Percentiles rank a stretch among this genome's conserved stretches.
phyloP scores from a whole-genome alignment of 495 filamentous ascomycete genomes.

The Lasiosphaeriaceae sp. region DNA sequence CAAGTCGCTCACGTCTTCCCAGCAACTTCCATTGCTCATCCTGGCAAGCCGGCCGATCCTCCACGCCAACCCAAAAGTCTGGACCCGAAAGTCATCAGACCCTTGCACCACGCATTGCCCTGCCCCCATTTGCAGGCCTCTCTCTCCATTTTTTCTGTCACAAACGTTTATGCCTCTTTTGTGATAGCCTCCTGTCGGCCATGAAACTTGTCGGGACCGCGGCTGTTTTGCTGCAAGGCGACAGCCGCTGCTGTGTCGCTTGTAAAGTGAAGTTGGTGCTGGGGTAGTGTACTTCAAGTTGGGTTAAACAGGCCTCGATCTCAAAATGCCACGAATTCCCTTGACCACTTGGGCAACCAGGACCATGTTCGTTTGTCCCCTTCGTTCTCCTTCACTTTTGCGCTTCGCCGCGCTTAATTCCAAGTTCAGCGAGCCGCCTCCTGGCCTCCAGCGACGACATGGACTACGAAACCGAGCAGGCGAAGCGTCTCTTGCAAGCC shows the following conservation, averaged over 20 bases:
- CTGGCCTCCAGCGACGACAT: constrained; percentile 3
- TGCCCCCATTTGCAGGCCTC: too few species aligned
- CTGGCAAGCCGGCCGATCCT: not conserved
- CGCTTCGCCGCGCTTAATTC: constrained; percentile 1
- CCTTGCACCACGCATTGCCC: too few species aligned
- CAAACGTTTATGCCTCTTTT: too few species aligned
- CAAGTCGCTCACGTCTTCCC: constrained; percentile 1
- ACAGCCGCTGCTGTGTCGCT: too few species aligned
- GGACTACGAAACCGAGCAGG: constrained; percentile 22
- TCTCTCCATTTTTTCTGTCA: too few species aligned
- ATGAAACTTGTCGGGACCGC: too few species aligned
- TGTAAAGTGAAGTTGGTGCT: too few species aligned
- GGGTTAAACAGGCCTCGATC: too few species aligned
- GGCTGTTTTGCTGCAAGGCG: too few species aligned
- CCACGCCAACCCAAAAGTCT: not conserved
- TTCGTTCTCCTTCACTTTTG: not conserved
- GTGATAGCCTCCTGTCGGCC: too few species aligned
- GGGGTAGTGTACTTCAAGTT: too few species aligned
- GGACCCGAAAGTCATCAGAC: not conserved
- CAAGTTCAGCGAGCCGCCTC: not conserved
- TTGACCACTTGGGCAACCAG: not conserved
- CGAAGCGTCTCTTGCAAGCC: constrained; percentile 24
- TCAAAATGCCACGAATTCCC: not conserved
- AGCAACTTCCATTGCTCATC: not conserved
- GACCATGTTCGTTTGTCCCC: not conserved